These are phyloP conservation scores for Scleroderma bovista DNA, from an alignment of 768 basidiomycete genomes.

Conservation along the genomic window DNA sequence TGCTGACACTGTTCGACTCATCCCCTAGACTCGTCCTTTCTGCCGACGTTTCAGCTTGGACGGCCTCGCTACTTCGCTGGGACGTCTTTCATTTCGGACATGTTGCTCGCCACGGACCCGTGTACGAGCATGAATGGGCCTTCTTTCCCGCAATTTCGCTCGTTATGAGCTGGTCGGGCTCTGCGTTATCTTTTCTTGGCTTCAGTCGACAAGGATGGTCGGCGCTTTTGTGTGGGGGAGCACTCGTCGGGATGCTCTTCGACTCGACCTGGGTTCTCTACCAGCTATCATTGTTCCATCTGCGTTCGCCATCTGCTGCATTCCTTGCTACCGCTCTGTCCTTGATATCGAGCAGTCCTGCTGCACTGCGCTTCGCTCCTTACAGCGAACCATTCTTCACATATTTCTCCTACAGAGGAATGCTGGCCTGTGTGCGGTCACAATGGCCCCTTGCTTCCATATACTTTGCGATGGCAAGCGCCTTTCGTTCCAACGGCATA, in stretches of 20 bases:
- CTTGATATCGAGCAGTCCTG: conserved; percentile 76
- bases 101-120: conserved; percentile 54
- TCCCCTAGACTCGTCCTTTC: conserved; percentile 21
- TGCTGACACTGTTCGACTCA: conserved; percentile 21
- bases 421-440: conserved; percentile 25
- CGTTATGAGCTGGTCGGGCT: conserved; percentile 40
- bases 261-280: conserved; percentile 47
- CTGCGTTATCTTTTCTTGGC: conserved; percentile 14
- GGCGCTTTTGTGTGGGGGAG: conserved; percentile 33
- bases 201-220: conserved; percentile 6
- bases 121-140: conserved; percentile 81
- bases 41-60: conserved; percentile 10
- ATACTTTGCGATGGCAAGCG: conserved; percentile 56
- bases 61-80: conserved; percentile 63
- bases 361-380: conserved; percentile 61
- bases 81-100: conserved; percentile 78
- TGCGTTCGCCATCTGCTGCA: conserved; percentile 53
- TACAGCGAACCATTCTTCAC: conserved; percentile 89
- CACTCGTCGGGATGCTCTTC: conserved; percentile 34
- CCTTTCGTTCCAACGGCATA: conserved; percentile 76
- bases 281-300: conserved; percentile 52
- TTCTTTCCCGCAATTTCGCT: conserved; percentile 71
- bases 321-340: conserved; percentile 60
- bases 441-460: conserved; percentile 54
- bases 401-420: conserved; percentile 59